phyloP scores from a whole-genome alignment of 1,284 basidiomycete species.

The Malassezia sp. region DNA sequence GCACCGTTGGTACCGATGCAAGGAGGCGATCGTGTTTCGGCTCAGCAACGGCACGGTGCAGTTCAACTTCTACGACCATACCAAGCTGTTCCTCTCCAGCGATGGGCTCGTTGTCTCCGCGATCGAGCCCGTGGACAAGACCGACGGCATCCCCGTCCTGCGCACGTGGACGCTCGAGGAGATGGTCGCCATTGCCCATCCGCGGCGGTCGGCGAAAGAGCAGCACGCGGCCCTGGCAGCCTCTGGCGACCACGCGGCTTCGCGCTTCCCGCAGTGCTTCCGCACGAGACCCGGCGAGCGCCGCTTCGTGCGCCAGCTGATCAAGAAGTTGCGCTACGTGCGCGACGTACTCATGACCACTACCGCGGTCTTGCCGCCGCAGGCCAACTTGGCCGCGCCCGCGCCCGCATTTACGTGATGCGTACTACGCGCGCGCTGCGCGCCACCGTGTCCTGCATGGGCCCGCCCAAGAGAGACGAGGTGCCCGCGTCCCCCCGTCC shows the following conservation, averaged over 20 bases:
- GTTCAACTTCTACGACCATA: constrained; percentile 99
- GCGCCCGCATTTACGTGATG: too few species aligned
- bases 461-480: too few species aligned
- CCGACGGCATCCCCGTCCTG: constrained; percentile 68
- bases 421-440: too few species aligned
- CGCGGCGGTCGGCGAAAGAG: constrained; percentile 27
- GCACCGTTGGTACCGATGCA: constrained; percentile 88
- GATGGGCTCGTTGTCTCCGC: constrained; percentile 68
- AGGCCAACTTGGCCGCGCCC: too few species aligned
- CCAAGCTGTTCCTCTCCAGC: constrained; percentile 76
- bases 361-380: constrained; percentile 2
- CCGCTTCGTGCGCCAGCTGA: constrained; percentile 19
- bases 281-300: constrained; percentile 23
- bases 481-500: too few species aligned
- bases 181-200: constrained; percentile 57
- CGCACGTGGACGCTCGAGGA: constrained; percentile 64
- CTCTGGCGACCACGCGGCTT: neutral
- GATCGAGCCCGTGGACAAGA: constrained; percentile 51
- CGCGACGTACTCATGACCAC: constrained; percentile 21
- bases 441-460: too few species aligned
- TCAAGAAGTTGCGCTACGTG: constrained; percentile 24
- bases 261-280: constrained; percentile 10
- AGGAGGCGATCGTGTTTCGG: constrained; percentile 91
- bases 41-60: constrained; percentile 84
- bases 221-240: constrained; percentile 4